A percentile compares a stretch with the other conserved stretches of the same genome.
These are phyloP conservation scores for Oryza meyeriana DNA, from an alignment of 176 grass and related monocot species.

Conservation along the genomic window DNA sequence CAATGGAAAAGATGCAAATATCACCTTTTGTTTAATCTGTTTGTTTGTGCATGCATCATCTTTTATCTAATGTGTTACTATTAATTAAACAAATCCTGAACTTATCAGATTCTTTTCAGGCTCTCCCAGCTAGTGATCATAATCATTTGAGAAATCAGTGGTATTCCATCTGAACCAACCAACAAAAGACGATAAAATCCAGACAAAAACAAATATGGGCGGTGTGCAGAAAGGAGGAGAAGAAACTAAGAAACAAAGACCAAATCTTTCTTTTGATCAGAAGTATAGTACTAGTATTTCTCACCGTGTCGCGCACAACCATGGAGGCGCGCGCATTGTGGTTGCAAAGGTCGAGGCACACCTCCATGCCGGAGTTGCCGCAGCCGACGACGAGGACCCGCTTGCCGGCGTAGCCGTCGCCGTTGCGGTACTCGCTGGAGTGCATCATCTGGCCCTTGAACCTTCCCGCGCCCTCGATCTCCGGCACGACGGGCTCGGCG, in stretches of 20 bases:
- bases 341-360: constrained; percentile 72
- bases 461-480: constrained; percentile 50
- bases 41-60: constrained; percentile 23
- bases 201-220: background rate
- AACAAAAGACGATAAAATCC: background rate
- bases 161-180: constrained; percentile 17
- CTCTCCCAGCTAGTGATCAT: constrained; percentile 2
- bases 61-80: constrained; percentile 10
- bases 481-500: constrained; percentile 65
- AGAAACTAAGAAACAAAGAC: background rate
- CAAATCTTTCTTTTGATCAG: background rate
- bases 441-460: constrained; percentile 64
- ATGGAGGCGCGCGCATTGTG: constrained; percentile 68
- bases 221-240: background rate
- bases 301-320: constrained; percentile 78
- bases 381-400: constrained; percentile 78
- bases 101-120: constrained; percentile 3
- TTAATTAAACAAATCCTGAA: constrained; percentile 1
- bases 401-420: constrained; percentile 49
- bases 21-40: constrained; percentile 27
- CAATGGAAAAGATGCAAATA: constrained; percentile 37
- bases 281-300: background rate
- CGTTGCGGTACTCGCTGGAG: constrained; percentile 66
- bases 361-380: constrained; percentile 92
- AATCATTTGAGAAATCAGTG: constrained; percentile 3